phyloP scores from a whole-genome alignment of 306 rosid genomes.

The Urtica urens region DNA sequence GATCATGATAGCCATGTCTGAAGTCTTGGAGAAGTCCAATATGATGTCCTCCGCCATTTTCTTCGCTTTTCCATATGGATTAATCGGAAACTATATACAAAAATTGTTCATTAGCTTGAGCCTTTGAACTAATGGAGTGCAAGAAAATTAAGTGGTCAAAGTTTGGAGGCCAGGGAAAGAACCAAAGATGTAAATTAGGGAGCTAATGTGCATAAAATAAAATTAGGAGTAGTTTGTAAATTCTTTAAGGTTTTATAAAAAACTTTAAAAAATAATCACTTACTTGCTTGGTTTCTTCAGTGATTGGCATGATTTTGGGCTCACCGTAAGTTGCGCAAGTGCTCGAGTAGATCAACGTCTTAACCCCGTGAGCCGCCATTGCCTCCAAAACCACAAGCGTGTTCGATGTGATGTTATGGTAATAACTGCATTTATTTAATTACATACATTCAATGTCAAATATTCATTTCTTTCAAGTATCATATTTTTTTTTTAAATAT shows the following conservation, averaged over 20 bases:
- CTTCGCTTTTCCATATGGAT: conserved; percentile 98
- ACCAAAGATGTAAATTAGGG: no score
- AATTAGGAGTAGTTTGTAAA: no score
- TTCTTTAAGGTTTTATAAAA: no score
- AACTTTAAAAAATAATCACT: no score
- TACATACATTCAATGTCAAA: no score
- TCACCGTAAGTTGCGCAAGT: conserved; percentile 98
- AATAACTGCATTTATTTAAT: conserved; percentile 58
- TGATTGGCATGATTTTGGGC: conserved; percentile 88
- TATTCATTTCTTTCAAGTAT: no score
- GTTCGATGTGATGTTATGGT: conserved; percentile 94
- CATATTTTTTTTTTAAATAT: no score
- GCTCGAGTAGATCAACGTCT: conserved; percentile 85
- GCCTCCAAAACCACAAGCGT: conserved; percentile 77
- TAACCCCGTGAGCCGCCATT: conserved; percentile 72
- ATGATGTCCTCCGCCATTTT: conserved; percentile 98
- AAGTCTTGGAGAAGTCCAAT: conserved; percentile 77
- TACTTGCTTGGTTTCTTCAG: conserved; percentile 87
- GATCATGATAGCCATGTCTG: conserved; percentile 93
- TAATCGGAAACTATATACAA: conserved; percentile 60
- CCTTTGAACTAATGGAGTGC: no score
- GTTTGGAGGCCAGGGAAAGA: no score
- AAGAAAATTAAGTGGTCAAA: no score
- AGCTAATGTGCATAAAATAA: no score
- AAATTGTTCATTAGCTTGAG: background rate